Base-by-base conservation (phyloP, 2,329 filamentous ascomycete species). In the Alternaria metachromatica region DNA sequence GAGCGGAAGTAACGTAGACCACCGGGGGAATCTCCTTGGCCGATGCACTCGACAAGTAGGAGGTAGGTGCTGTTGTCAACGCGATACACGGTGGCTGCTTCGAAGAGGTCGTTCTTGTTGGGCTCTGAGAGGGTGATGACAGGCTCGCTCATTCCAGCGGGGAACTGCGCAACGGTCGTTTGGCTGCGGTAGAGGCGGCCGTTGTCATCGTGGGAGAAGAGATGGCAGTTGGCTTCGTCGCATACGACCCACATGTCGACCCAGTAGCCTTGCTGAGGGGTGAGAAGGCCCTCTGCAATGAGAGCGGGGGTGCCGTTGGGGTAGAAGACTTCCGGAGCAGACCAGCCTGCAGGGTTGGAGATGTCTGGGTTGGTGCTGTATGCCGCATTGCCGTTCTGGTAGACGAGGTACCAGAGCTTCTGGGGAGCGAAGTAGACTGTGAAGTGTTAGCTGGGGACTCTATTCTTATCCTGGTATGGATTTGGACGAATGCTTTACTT, bases 221-320 rank as follows among this genome's bases (percentile, higher is more conserved):
- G 75, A 62, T 82, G 75, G 68, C 80, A 82, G 61, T 74, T 68
- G 2, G 55, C 33, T 3, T 63, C 56, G 66, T 82, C 80, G 71
- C 80, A 83, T 54, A 83, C 80, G 23, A 81, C 76, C 80, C 80
- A 82, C 80, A 82, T 82, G 66, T 82, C 81, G 12, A 82, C 80
- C 80, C 81, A 83, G 67, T 80, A 80, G 8, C 80, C 80, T 7
- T 64, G 59, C n/a, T 72, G 74, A 15, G 62, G 62, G 20, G 21
- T 58, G 15, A 54, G 20, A 11, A 81, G 74, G 49, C 79, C 77
- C 6, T 76, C 50, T 3, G 66, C 62, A 57, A 82, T 78, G 44
- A 76, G 76, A 9, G 62, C 57, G 1, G 81, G 80, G 9, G 69
- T 76, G 28, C 70, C 70, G 48, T 62, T 69, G 15, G 67, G 55